Evolutionary conservation across 106 monocot species (phyloP).

Genomic region (Dendrobium huoshanense): DNA sequence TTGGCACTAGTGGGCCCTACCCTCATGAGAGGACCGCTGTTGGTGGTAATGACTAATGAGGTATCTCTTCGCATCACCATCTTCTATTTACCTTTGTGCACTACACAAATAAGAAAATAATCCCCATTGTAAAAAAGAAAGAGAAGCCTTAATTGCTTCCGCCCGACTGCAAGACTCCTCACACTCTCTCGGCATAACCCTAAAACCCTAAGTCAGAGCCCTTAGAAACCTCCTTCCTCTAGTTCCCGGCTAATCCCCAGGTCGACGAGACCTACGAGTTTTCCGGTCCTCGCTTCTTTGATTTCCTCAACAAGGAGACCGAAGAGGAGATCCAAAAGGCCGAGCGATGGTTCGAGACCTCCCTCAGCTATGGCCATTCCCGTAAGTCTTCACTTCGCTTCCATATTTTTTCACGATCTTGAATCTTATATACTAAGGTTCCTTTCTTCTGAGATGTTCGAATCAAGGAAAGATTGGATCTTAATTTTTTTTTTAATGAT

Average conservation of each 20-base stretch:
- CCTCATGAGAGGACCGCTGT: too few species aligned
- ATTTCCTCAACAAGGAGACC: conserved; percentile 61
- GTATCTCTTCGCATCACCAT: too few species aligned
- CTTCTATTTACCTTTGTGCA: neutral
- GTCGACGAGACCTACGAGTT: conserved; percentile 82
- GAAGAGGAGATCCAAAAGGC: conserved; percentile 46
- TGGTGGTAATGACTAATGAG: too few species aligned
- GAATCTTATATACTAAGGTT: neutral
- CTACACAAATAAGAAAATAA: neutral
- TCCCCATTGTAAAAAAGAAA: neutral
- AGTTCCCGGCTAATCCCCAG: conserved; percentile 7
- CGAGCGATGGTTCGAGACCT: conserved; percentile 83
- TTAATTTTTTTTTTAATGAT: too few species aligned
- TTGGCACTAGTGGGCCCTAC: too few species aligned
- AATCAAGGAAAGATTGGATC: neutral
- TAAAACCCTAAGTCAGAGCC: neutral
- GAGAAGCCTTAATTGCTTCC: neutral
- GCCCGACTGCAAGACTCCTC: neutral
- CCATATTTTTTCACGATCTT: neutral
- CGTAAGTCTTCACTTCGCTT: conserved; percentile 30
- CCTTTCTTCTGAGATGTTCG: neutral
- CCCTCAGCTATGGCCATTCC: conserved; percentile 17
- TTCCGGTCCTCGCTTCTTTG: conserved; percentile 72
- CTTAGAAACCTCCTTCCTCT: neutral
- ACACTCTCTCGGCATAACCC: neutral